Percentiles rank a stretch among this genome's conserved stretches.
Conservation (phyloP, 352 stramenopile genomes). For the Pythium phragmiticola region DNA sequence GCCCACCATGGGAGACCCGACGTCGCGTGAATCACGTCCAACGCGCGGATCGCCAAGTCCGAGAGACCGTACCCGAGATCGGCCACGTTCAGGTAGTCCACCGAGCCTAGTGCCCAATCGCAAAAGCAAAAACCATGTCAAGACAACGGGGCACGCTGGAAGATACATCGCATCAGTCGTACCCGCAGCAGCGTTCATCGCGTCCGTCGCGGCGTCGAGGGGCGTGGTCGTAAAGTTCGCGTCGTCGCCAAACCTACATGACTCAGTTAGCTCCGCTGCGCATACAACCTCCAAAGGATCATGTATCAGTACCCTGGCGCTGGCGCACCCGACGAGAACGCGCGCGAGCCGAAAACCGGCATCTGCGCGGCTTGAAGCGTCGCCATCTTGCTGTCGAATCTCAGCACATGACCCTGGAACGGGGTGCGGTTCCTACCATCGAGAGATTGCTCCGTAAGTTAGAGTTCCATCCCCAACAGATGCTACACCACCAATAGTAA, state of each 20-base stretch:
- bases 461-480: not conserved
- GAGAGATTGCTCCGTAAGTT: not conserved
- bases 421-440: slow-evolving; percentile 19
- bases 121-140: not conserved
- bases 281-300: not conserved
- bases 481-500: not conserved
- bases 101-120: slow-evolving; percentile 28
- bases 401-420: slow-evolving; percentile 33
- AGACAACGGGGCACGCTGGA: not conserved
- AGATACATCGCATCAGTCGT: not conserved
- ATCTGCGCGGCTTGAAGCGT: slow-evolving; percentile 49
- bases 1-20: slow-evolving; percentile 88
- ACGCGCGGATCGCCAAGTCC: slow-evolving; percentile 67
- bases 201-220: slow-evolving; percentile 43
- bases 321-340: slow-evolving; percentile 58
- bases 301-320: slow-evolving; percentile 35
- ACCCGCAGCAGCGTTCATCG: slow-evolving; percentile 45
- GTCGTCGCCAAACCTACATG: slow-evolving; percentile 41
- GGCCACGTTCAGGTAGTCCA: slow-evolving; percentile 52
- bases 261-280: not conserved
- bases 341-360: slow-evolving; percentile 44
- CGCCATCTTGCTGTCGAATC: slow-evolving; percentile 44
- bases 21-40: slow-evolving; percentile 75
- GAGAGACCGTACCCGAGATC: slow-evolving; percentile 73
- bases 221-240: slow-evolving; percentile 37